Evolutionary conservation across 371 early-diverging fungal species (phyloP), one percentile per base, ranked within the genome.

Genomic region (Phascolomyces articulosus): DNA sequence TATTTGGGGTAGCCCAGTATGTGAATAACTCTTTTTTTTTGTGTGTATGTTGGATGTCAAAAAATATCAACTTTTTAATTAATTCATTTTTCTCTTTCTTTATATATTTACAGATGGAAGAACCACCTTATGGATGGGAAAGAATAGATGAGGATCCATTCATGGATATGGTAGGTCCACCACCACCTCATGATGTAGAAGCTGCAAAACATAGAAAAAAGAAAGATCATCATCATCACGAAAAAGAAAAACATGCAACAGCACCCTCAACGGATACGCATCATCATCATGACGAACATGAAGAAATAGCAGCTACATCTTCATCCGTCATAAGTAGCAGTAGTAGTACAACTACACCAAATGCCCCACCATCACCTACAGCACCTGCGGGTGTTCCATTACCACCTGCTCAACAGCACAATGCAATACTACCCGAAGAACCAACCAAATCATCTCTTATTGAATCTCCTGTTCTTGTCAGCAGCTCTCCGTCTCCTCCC

Each of bases 121-220:
- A 51, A 13, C 51, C 51, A 1, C 26, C 21, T 51, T 24, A 51
- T 24, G 51, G 26, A 10, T 51, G 51, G 51, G 51, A 51, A 24
- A 20, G 51, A 24, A 51, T 51, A 20, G 51, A 51, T 0, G 51
- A 51, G 6, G 51, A 64, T 40, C 64, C 64, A 40, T 38, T 63
- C 27, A 34, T 41, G 6, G 56, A 34, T 8, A 64, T 47, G 34
- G 28, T 49, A 8, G 44, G 44, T 13, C 44, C 44, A 13, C 7
- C 44, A 13, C 44, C 3, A 15, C 18, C 8, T n/a, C 18, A n/a
- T 15, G 18, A 7, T 44, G 4, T 44, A 4, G 3, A 44, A n/a
- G 55, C 11, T n/a, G 55, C 62, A 34, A 40, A 21, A 4, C 21
- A 51, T 24, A 24, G 23, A 1, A 51, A 51, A 1, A 47, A 47